Percentiles rank a stretch among this genome's conserved stretches.
Conservation (phyloP, 768 basidiomycete genomes). For the Chalciporus piperatus region DNA sequence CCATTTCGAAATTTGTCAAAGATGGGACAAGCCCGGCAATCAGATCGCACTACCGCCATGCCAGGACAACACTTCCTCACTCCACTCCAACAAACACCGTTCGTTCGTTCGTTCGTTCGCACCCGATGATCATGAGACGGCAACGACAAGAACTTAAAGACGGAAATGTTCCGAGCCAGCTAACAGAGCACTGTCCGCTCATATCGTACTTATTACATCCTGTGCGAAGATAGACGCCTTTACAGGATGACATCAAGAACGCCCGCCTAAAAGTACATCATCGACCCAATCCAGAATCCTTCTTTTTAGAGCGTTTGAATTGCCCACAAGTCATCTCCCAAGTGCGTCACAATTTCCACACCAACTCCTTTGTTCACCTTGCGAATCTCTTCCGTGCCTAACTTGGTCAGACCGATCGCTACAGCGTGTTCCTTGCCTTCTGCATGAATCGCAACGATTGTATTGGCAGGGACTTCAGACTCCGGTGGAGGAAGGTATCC, state of each 20-base stretch:
- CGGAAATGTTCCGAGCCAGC: too few species aligned
- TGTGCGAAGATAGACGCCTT: too few species aligned
- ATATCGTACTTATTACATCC: too few species aligned
- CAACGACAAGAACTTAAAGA: too few species aligned
- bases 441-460: constrained; percentile 87
- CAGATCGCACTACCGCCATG: too few species aligned
- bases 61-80: too few species aligned
- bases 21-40: too few species aligned
- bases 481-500: constrained; percentile 81
- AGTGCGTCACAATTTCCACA: constrained; percentile 81
- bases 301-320: constrained; percentile 55
- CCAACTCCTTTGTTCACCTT: constrained; percentile 86
- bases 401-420: constrained; percentile 79
- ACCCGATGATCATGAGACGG: too few species aligned
- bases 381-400: constrained; percentile 87
- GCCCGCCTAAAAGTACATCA: neutral
- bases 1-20: neutral
- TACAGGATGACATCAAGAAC: too few species aligned
- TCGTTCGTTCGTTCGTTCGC: too few species aligned
- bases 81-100: too few species aligned
- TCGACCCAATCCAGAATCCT: neutral
- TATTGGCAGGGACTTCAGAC: constrained; percentile 61
- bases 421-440: constrained; percentile 94
- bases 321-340: constrained; percentile 89
- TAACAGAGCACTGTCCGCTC: too few species aligned